Evolutionary conservation across 2,329 filamentous ascomycete genomes (phyloP), one percentile per base, ranked within the genome.

Genomic region (Cladophialophora psammophila): DNA sequence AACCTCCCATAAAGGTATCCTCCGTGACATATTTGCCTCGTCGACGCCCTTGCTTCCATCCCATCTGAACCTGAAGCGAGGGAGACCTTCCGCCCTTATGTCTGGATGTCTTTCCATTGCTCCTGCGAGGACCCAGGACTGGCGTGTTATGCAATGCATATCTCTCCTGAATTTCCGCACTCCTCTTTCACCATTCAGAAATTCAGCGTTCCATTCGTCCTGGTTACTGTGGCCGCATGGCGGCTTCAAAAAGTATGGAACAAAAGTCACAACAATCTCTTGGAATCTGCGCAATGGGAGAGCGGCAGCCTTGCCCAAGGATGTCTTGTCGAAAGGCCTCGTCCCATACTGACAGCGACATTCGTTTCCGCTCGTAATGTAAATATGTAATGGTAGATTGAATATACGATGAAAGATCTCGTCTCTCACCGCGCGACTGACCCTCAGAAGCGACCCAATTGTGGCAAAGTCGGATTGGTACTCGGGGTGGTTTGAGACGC

Each of bases 41-140:
- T n/a, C 54, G 15, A 57, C 35, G 2, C 54, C 54, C 34, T 26
- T 40, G 35, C 31, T 26, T 26, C 15, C 54, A 20, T 57, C 54
- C 12, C 32, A 57, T n/a, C n/a, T n/a, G 56, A 48, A 59, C 15
- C 3, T 50, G 56, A 59, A 48, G 26, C 9, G 56, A 10, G 26
- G 20, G 8, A 15, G 3, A 20, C 1, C 2, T 18, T 10, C n/a
- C 18, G 42, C 4, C 8, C 5, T 18, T 5, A 20, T 10, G 42
- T 48, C 18, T 32, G 31, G 36, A n/a, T 31, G 12, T 32, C 32
- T 45, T 2, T 13, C 9, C 10, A 48, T 15, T 10, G 4, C 20
- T 9, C 5, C n/a, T 10, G 56, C 38, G 26, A 18, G 20, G 9
- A 1, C 38, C 6, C 45, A 3, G 20, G 20, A 59, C 38, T 48